Conservation (phyloP, 108 stramenopile genomes). For the Mayamaea pseudoterrestris region DNA sequence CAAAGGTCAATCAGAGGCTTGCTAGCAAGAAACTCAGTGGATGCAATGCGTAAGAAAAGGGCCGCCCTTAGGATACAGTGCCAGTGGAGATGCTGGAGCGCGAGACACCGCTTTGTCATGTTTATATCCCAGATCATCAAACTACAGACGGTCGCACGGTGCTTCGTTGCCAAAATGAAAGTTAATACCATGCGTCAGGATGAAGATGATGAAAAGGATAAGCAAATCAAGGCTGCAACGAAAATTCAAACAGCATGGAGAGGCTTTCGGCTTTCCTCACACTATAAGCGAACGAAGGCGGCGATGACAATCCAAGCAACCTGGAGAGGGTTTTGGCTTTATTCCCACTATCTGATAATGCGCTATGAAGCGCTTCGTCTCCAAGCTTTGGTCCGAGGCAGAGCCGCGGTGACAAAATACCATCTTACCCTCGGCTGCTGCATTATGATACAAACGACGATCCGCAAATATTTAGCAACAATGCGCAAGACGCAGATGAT, state of each 20-base stretch:
- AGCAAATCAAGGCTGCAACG: slow-evolving; percentile 29
- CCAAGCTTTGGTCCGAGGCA: slow-evolving; percentile 56
- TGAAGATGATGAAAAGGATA: slow-evolving; percentile 5
- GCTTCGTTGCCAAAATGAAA: slow-evolving; percentile 32
- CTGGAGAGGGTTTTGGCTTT: slow-evolving; percentile 63
- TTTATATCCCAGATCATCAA: neutral
- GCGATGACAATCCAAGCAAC: slow-evolving; percentile 41
- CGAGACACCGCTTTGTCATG: no score
- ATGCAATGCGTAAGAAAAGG: slow-evolving; percentile 23
- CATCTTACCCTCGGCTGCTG: slow-evolving; percentile 46
- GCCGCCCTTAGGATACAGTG: neutral
- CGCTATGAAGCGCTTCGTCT: slow-evolving; percentile 43
- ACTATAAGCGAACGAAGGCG: no score
- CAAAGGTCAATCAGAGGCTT: slow-evolving; percentile 34
- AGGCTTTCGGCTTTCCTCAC: slow-evolving; percentile 51
- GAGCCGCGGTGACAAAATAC: slow-evolving; percentile 26
- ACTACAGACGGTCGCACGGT: slow-evolving; percentile 49
- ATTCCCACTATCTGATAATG: slow-evolving; percentile 50
- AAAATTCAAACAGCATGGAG: slow-evolving; percentile 56
- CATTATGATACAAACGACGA: slow-evolving; percentile 54
- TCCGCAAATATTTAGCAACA: slow-evolving; percentile 34
- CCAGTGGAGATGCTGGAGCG: no score
- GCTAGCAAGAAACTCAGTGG: slow-evolving; percentile 20
- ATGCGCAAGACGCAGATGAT: slow-evolving; percentile 7
- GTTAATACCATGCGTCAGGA: no score